A percentile compares a stretch with the other conserved stretches of the same genome.
phyloP scores from a whole-genome alignment of 2,329 filamentous ascomycete genomes.

The Aspergillus proliferans region DNA sequence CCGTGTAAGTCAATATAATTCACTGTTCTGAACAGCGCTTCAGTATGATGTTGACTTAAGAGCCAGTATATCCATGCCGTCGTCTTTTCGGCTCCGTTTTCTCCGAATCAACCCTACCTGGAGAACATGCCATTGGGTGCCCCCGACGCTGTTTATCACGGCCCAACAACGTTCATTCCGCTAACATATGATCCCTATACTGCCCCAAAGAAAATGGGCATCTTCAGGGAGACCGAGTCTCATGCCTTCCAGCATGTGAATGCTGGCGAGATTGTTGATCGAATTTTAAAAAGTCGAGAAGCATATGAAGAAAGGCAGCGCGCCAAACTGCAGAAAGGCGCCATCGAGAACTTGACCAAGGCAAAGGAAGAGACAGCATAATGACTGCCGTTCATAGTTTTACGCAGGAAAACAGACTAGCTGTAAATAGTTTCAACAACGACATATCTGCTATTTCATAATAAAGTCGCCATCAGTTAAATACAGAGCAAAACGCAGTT shows the following conservation, averaged over 20 bases:
- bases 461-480: too few relatives aligned
- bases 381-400: neutral
- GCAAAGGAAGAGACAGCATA: conserved; percentile 48
- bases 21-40: neutral
- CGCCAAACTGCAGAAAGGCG: conserved; percentile 80
- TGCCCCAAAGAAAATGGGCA: conserved; percentile 71
- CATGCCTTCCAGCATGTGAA: conserved; percentile 86
- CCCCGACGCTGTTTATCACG: conserved; percentile 83
- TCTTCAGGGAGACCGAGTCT: conserved; percentile 70
- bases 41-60: conserved; percentile 1
- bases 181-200: conserved; percentile 72
- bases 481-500: too few relatives aligned
- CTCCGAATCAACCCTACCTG: conserved; percentile 73
- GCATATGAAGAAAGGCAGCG: conserved; percentile 89
- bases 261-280: conserved; percentile 80
- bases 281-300: conserved; percentile 80
- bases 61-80: conserved; percentile 75
- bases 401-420: neutral
- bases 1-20: conserved; percentile 56
- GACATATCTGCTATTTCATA: too few relatives aligned
- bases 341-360: conserved; percentile 62
- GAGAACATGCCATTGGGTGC: conserved; percentile 65
- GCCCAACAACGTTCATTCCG: conserved; percentile 85
- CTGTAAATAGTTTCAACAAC: neutral
- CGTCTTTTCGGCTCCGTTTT: conserved; percentile 84